Conservation (phyloP, 176 grass and related monocot species). For the Rhynchospora breviuscula region DNA sequence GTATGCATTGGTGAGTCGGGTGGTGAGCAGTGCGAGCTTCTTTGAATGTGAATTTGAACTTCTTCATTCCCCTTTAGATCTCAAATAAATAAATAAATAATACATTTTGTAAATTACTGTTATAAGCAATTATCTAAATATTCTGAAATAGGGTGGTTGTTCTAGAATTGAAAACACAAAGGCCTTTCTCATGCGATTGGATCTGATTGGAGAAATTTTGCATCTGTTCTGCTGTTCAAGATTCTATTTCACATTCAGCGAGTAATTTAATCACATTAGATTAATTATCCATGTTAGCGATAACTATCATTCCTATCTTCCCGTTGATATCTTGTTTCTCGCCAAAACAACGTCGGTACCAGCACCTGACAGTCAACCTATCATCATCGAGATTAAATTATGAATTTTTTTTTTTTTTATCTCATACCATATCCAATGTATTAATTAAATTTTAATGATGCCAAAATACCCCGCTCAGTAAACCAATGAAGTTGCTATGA, state of each 20-base stretch:
- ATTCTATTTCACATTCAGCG: too few relatives aligned
- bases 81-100: background rate
- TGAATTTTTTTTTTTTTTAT: background rate
- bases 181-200: background rate
- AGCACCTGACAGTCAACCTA: background rate
- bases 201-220: background rate
- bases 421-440: background rate
- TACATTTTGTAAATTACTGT: background rate
- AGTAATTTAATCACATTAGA: background rate
- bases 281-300: background rate
- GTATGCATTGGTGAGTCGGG: constrained; percentile 4
- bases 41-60: background rate
- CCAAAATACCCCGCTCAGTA: too few relatives aligned
- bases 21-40: background rate
- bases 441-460: background rate
- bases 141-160: background rate
- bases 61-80: background rate
- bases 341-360: background rate
- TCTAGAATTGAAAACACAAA: background rate
- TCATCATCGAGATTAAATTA: background rate
- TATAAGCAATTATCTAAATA: background rate
- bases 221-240: too few relatives aligned
- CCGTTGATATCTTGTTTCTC: background rate
- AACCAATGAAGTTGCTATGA: background rate
- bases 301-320: too few relatives aligned